Base-by-base conservation (phyloP, 306 rosid species). In the Nissolia schottii region DNA sequence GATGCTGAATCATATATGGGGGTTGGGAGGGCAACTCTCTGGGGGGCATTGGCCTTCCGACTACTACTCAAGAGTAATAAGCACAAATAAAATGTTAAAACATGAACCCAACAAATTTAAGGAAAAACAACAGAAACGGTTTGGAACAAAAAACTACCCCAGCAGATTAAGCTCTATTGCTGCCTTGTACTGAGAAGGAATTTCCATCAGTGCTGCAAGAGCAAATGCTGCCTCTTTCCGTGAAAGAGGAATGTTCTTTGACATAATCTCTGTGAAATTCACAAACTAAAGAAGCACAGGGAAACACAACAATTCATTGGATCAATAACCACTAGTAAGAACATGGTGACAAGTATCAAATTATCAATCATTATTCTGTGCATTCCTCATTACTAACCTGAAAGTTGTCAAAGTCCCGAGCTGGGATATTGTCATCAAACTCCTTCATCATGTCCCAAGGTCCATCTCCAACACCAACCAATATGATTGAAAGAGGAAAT, bases 401-500 rank as follows among this genome's bases (percentile, higher is more conserved):
- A 79, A 94, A 94, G 77, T 94, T 94, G 82, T 94, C 99, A 5
- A 94, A 91, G 27, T 70, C 88, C 18, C 99, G 87, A 55, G 96
- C 71, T 18, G 99, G 99, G 53, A 91, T 94, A 70, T 94, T 94
- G 83, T 94, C 99, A 56, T 91, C 99, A 29, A 94, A 94, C 62
- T 89, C 92, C 82, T 79, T 85, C 99, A 94, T 94, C 92, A 81
- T 94, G 81, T 94, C 97, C 99, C 99, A 94, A 22, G 99, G 99
- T 41, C 99, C 99, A 82, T 94, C 99, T 70, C 99, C 99, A 71
- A 94, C 99, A 56, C 99, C 99, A 58, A 91, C 95, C 81, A 94
- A 76, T 59, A 94, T 79, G 73, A 94, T 94, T 66, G 99, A 94
- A 45, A 94, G 91, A 20, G 99, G 99, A 57, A 83, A 88, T 50